These are phyloP conservation scores for Cladosporium sp. DNA, from an alignment of 2,329 filamentous ascomycete species.

Conservation along the genomic window DNA sequence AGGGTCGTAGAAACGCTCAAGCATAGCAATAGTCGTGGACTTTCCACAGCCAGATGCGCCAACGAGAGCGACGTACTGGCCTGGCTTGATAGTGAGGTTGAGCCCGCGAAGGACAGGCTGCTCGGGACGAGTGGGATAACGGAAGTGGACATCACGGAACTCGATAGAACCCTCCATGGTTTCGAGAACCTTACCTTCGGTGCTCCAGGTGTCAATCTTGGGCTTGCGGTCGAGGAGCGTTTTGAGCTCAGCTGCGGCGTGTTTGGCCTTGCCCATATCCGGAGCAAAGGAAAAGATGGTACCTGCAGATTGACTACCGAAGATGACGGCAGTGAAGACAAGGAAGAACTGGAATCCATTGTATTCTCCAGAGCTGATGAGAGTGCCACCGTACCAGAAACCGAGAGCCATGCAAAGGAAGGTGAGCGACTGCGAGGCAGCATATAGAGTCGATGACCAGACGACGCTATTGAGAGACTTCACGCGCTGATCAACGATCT, in stretches of 20 bases:
- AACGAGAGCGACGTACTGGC: constrained; percentile 83
- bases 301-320: constrained; percentile 87
- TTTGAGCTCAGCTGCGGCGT: constrained; percentile 76
- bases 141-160: constrained; percentile 89
- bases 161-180: constrained; percentile 73
- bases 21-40: constrained; percentile 82
- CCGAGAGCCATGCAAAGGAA: constrained; percentile 82
- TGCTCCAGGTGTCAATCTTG: constrained; percentile 74
- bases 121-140: constrained; percentile 85
- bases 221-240: constrained; percentile 79
- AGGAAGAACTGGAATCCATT: constrained; percentile 84
- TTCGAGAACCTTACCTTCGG: constrained; percentile 60
- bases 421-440: constrained; percentile 75
- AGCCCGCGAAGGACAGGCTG: constrained; percentile 88
- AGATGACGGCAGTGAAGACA: constrained; percentile 82
- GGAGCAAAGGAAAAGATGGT: constrained; percentile 85
- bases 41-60: constrained; percentile 95
- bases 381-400: constrained; percentile 85
- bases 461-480: constrained; percentile 68
- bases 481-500: constrained; percentile 63
- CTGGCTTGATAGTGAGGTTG: constrained; percentile 67
- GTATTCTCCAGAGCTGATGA: constrained; percentile 70
- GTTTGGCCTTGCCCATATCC: constrained; percentile 88
- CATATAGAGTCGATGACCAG: constrained; percentile 75
- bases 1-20: constrained; percentile 94